Evolutionary conservation across 345 rosid species (phyloP).

Genomic region (Cochlearia excelsa): DNA sequence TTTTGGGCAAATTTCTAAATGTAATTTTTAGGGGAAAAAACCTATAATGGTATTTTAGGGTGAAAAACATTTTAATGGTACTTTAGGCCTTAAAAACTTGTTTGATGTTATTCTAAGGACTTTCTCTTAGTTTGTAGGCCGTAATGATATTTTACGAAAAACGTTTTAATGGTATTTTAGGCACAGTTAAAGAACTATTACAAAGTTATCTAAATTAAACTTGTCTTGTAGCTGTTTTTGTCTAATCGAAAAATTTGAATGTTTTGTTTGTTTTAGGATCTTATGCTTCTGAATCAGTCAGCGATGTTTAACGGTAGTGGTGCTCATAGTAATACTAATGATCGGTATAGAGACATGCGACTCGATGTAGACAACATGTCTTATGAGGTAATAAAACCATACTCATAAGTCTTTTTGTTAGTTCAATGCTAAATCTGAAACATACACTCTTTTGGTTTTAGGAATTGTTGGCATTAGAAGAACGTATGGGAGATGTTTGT

Average conservation of each 20-base stretch:
- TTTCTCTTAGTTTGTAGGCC: background rate
- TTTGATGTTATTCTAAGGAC: too few species aligned
- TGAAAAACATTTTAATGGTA: too few species aligned
- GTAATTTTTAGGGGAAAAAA: too few species aligned
- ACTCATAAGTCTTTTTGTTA: background rate
- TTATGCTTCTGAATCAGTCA: constrained; percentile 79
- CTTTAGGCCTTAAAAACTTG: too few species aligned
- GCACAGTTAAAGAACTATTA: too few species aligned
- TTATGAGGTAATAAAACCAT: constrained; percentile 61
- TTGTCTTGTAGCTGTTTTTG: too few species aligned
- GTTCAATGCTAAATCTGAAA: background rate
- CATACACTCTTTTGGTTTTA: constrained; percentile 22
- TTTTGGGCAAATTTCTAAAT: too few species aligned
- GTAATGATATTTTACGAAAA: too few species aligned
- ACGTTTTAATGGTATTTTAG: too few species aligned
- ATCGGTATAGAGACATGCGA: constrained; percentile 93
- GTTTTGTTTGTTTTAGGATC: constrained; percentile 47
- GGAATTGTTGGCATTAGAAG: constrained; percentile 90
- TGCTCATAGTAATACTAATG: constrained; percentile 49
- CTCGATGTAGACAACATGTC: constrained; percentile 99
- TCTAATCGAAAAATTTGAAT: background rate
- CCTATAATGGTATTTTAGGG: too few species aligned
- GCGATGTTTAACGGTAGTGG: constrained; percentile 50
- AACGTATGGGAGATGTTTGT: constrained; percentile 85
- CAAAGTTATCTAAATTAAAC: too few species aligned